Conservation (phyloP, 23 red algal genomes). For the Gracilaria caudata region DNA sequence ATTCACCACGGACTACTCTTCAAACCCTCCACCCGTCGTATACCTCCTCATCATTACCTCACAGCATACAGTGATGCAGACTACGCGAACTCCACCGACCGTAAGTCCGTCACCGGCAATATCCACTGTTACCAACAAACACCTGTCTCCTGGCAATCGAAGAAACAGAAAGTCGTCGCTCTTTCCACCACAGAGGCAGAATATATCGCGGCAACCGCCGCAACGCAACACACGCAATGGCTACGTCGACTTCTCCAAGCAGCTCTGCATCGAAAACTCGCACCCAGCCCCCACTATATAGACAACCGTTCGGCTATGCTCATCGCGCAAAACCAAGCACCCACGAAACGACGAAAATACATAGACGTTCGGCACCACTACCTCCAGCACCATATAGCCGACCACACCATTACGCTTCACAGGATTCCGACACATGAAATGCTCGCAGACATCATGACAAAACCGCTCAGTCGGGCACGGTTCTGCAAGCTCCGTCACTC, state of each 20-base stretch:
- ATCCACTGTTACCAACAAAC: background rate
- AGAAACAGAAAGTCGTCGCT: conserved; percentile 17
- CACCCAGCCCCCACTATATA: background rate
- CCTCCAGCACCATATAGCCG: background rate
- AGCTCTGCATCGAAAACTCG: background rate
- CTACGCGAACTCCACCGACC: background rate
- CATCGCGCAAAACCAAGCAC: background rate
- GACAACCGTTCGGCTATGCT: background rate
- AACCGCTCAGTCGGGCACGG: background rate
- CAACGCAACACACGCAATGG: background rate
- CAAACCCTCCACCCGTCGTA: too few species aligned
- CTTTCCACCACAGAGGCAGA: too few species aligned
- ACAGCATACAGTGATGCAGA: background rate
- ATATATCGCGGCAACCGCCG: background rate
- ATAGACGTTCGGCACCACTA: background rate
- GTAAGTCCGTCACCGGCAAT: background rate
- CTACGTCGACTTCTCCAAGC: background rate
- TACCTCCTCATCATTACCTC: background rate
- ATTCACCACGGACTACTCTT: background rate
- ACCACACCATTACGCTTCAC: background rate
- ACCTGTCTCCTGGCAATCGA: conserved; percentile 8
- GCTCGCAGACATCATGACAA: conserved; percentile 36
- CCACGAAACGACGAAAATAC: background rate
- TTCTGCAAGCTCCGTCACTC: background rate
- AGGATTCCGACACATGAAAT: conserved; percentile 6